Base-by-base conservation (phyloP, 2,329 filamentous ascomycete species). In the Rhynchosporium graminicola region DNA sequence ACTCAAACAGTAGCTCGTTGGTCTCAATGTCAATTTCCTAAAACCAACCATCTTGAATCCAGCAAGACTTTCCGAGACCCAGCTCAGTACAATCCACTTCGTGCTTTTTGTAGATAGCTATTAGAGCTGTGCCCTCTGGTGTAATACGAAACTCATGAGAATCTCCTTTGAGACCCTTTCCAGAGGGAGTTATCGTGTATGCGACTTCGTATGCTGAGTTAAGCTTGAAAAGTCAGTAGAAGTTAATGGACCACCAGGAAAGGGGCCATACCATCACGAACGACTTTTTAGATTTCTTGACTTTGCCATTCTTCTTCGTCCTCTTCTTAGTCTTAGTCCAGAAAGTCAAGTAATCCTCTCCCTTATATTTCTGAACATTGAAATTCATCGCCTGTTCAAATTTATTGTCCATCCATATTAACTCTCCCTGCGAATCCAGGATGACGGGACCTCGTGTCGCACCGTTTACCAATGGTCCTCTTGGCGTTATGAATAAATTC, bases 1-100 rank as follows among this genome's bases (percentile, higher is more conserved):
- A 84, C 64, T 82, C 77, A 63, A 83, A 83, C 5, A 83, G 52
- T 42, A 83, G 71, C 48, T 76, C 72, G 26, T 79, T 78, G 1
- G 79, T 82, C 9, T 77, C 77, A n/a, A 83, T 75, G 65, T 83
- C 78, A 38, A 84, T 74, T 71, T 84, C 81, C 67, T 81, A 78
- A 63, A 80, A 77, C 15, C 59, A 57, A 15, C 62, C 52, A 45
- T 63, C 62, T 43, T 60, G 54, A 54, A 77, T 60, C 51, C 57
- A 58, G 31, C 62, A 60, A 5, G 28, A 46, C 28, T 58, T 57
- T 8, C 52, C 57, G 12, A 60, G 45, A n/a, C 58, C 57, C 29
- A 63, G 45, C 12, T 57, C 38, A 7, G 56, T 63, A 38, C 58
- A 60, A 28, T 63, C 62, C 10, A n/a, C 33, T 40, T 63, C 33